These are phyloP conservation scores for Pisolithus microcarpus DNA, from an alignment of 768 basidiomycete genomes.

Conservation along the genomic window DNA sequence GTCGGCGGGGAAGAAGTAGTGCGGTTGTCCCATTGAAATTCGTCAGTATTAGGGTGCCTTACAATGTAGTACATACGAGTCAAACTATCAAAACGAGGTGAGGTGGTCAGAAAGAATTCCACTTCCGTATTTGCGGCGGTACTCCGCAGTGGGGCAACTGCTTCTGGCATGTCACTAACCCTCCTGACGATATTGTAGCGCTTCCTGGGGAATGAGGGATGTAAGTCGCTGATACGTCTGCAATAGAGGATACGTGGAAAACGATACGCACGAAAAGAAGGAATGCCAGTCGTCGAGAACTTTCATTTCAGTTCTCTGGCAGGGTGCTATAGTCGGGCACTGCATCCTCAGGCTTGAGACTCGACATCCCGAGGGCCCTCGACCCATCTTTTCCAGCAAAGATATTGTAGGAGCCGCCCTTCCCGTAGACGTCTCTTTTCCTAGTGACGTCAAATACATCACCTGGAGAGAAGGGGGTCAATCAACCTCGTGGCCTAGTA, in stretches of 20 bases:
- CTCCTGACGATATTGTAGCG: slow-evolving; percentile 84
- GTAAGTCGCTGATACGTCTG: neutral
- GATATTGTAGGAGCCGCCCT: slow-evolving; percentile 67
- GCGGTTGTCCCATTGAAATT: too few species aligned
- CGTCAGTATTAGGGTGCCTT: too few species aligned
- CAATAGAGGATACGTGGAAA: neutral
- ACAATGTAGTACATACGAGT: neutral
- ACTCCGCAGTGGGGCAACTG: slow-evolving; percentile 22
- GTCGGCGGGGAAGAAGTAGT: too few species aligned
- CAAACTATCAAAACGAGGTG: neutral
- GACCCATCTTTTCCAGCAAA: slow-evolving; percentile 96
- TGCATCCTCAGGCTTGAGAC: slow-evolving; percentile 79
- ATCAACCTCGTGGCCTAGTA: slow-evolving; percentile 1
- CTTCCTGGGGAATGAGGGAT: slow-evolving; percentile 40
- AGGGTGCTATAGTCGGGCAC: slow-evolving; percentile 78
- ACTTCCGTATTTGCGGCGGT: slow-evolving; percentile 15
- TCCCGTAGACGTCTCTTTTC: slow-evolving; percentile 86
- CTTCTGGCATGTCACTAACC: slow-evolving; percentile 49
- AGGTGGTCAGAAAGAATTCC: slow-evolving; percentile 16
- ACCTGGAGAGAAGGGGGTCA: slow-evolving; percentile 35
- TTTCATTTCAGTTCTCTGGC: slow-evolving; percentile 62
- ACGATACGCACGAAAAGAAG: slow-evolving; percentile 71
- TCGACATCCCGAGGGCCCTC: slow-evolving; percentile 82
- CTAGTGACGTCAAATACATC: slow-evolving; percentile 84
- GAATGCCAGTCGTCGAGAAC: slow-evolving; percentile 83